Conservation (phyloP, 2,329 filamentous ascomycete genomes). For the Xylaria sp. region DNA sequence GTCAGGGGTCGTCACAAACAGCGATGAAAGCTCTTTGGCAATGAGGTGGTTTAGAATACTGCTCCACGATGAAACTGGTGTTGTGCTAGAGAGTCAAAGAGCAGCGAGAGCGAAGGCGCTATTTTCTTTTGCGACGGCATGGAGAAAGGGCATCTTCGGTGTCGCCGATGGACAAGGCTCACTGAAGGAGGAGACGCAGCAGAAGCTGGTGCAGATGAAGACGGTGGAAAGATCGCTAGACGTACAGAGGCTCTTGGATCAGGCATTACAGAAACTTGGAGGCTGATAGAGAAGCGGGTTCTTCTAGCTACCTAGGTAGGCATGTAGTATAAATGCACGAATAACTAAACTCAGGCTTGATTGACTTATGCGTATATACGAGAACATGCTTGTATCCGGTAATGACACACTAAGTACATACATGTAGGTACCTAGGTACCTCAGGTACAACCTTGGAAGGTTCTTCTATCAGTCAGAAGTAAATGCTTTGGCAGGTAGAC, state of each 20-base stretch:
- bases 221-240: conserved; percentile 58
- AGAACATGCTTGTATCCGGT: no score
- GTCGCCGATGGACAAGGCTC: conserved; percentile 30
- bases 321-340: neutral
- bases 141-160: conserved; percentile 58
- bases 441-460: no score
- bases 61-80: conserved; percentile 58
- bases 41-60: conserved; percentile 60
- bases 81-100: conserved; percentile 64
- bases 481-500: no score
- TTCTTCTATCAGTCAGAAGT: no score
- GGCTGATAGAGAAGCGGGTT: conserved; percentile 16
- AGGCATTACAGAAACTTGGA: conserved; percentile 46
- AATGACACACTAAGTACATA: no score
- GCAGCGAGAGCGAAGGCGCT: conserved; percentile 60
- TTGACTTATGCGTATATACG: no score
- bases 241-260: conserved; percentile 58
- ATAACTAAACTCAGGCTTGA: neutral
- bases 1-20: conserved; percentile 36
- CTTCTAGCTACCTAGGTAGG: no score
- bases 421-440: no score
- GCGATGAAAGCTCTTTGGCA: conserved; percentile 38
- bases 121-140: conserved; percentile 55
- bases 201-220: conserved; percentile 52
- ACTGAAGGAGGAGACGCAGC: conserved; percentile 48